Base-by-base conservation (phyloP, 2,329 filamentous ascomycete species). In the Calonectria hongkongensis region DNA sequence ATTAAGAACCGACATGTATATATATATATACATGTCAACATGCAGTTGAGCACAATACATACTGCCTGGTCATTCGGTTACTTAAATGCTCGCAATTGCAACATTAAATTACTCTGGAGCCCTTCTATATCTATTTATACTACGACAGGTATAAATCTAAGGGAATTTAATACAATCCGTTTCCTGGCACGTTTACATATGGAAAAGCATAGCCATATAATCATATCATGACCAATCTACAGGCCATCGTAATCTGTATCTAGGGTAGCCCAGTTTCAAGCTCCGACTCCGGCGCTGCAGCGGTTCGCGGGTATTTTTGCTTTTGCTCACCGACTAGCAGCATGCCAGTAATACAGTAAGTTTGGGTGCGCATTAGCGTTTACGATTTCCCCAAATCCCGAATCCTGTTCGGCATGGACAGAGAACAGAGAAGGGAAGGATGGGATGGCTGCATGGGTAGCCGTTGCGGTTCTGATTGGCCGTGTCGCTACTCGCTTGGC, bases 361-460 rank as follows among this genome's bases (percentile, higher is more conserved):
- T 60, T 60, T 60, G n/a, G 33, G 2, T 36, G 54, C 54, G 54
- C 54, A 60, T 60, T 60, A 60, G 54, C 54, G 54, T 41, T 60
- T 13, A 15, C 21, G 25, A 16, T 27, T 60, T 60, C 54, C n/a
- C 54, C 54, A 41, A 60, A 60, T 41, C 54, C 33, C 54, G 15
- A 56, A 60, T 41, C 33, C 54, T 41, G 33, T 25, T 15, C 54
- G 27, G 54, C 54, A 60, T 60, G 36, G 54, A 21, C 33, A n/a
- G 10, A 41, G 39, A 25, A 21, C 21, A 21, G 21, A 21, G 21
- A 21, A 21, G 21, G 33, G 54, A 60, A 60, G 54, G 54, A 60
- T 60, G 33, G 21, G 54, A 60, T 60, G 33, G 21, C 21, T 41
- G 54, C 54, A 60, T 18, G 54, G 54, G 25, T 16, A 41, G 39